phyloP scores from a whole-genome alignment of 2,329 filamentous ascomycete species.

The Ascochyta lentis region DNA sequence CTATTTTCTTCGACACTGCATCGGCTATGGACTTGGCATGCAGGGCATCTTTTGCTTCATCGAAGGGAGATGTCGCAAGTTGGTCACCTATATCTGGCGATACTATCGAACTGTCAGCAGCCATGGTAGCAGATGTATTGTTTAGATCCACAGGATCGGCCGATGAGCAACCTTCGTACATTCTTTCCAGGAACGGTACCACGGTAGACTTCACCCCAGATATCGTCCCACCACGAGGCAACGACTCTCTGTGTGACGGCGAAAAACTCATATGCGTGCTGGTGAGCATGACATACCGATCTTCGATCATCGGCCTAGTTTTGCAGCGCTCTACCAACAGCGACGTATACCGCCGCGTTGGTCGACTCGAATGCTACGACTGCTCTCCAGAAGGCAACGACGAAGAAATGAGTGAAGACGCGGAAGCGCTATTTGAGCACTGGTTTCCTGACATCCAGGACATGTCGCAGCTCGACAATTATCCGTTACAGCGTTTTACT shows the following conservation, averaged over 20 bases:
- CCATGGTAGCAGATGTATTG: slow-evolving; percentile 44
- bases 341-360: slow-evolving; percentile 40
- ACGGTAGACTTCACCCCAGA: slow-evolving; percentile 45
- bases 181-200: slow-evolving; percentile 36
- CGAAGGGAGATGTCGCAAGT: slow-evolving; percentile 25
- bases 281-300: slow-evolving; percentile 47
- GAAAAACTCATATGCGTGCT: slow-evolving; percentile 43
- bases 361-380: slow-evolving; percentile 47
- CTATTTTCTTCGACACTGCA: slow-evolving; percentile 45
- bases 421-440: slow-evolving; percentile 42
- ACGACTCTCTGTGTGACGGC: slow-evolving; percentile 36
- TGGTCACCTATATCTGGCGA: slow-evolving; percentile 44
- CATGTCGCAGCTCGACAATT: slow-evolving; percentile 45
- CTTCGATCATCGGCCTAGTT: slow-evolving; percentile 44
- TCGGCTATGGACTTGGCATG: slow-evolving; percentile 48
- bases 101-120: slow-evolving; percentile 38
- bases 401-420: slow-evolving; percentile 44
- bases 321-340: slow-evolving; percentile 32
- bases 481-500: slow-evolving; percentile 38
- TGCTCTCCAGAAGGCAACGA: slow-evolving; percentile 34
- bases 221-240: slow-evolving; percentile 32
- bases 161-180: slow-evolving; percentile 27
- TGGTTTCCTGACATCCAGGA: slow-evolving; percentile 48
- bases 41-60: slow-evolving; percentile 36
- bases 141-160: slow-evolving; percentile 21